Conservation (phyloP, 2,329 filamentous ascomycete species). For the Penicillium freii region DNA sequence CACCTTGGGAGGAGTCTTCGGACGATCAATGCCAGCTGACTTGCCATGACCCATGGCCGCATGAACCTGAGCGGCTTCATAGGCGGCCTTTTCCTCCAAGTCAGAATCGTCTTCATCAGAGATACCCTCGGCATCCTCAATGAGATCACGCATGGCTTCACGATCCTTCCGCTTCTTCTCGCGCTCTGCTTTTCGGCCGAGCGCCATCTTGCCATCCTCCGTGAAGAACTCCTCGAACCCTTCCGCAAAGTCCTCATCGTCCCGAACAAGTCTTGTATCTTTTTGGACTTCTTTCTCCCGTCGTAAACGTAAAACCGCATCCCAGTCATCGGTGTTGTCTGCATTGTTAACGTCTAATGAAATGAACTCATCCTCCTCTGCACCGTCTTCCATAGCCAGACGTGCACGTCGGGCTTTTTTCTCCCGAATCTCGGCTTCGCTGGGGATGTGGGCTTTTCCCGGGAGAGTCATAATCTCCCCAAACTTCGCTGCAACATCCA, state of each 20-base stretch:
- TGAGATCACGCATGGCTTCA: constrained; percentile 78
- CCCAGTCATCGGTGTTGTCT: constrained; percentile 46
- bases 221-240: constrained; percentile 92
- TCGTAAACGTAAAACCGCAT: constrained; percentile 42
- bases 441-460: constrained; percentile 60
- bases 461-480: constrained; percentile 40
- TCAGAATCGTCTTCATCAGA: constrained; percentile 65
- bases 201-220: constrained; percentile 74
- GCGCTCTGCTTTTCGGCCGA: constrained; percentile 75
- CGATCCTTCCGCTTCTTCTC: constrained; percentile 65
- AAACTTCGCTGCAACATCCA: constrained; percentile 51
- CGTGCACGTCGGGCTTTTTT: constrained; percentile 88
- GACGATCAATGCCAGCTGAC: constrained; percentile 35
- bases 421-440: constrained; percentile 80
- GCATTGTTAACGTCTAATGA: constrained; percentile 40
- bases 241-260: constrained; percentile 91
- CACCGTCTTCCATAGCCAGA: constrained; percentile 66
- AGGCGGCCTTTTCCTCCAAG: constrained; percentile 67
- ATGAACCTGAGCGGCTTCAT: constrained; percentile 81
- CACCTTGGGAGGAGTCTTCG: constrained; percentile 68
- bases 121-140: constrained; percentile 71
- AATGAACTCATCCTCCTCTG: constrained; percentile 60
- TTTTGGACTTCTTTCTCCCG: constrained; percentile 60
- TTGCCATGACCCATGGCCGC: constrained; percentile 67
- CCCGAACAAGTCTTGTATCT: constrained; percentile 70